Conservation (phyloP, 257 asterid species). For the Petrea volubilis region DNA sequence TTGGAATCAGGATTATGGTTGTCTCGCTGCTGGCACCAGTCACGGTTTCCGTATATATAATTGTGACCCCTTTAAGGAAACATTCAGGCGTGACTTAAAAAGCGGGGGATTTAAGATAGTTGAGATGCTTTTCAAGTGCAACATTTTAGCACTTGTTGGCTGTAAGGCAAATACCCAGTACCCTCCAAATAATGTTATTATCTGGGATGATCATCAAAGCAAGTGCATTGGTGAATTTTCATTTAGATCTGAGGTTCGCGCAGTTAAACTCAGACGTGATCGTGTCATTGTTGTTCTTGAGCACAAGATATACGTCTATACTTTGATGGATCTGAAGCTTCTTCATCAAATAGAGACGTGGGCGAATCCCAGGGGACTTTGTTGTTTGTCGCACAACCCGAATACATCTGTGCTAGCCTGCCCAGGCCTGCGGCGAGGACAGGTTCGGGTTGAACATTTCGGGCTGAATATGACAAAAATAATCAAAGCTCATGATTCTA, state of each 20-base stretch:
- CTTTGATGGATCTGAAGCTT: slow-evolving; percentile 87
- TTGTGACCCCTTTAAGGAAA: slow-evolving; percentile 85
- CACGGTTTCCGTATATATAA: slow-evolving; percentile 85
- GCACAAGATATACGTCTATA: slow-evolving; percentile 87
- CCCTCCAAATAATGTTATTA: slow-evolving; percentile 84
- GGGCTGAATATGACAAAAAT: slow-evolving; percentile 75
- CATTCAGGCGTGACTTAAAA: slow-evolving; percentile 84
- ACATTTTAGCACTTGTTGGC: slow-evolving; percentile 91
- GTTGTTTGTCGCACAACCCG: slow-evolving; percentile 80
- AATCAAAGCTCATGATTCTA: slow-evolving; percentile 86
- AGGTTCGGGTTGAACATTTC: slow-evolving; percentile 93
- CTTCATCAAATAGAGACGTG: slow-evolving; percentile 89
- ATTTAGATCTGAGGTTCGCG: slow-evolving; percentile 90
- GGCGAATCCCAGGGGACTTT: slow-evolving; percentile 84
- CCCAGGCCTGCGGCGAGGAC: slow-evolving; percentile 84
- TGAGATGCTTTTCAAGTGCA: slow-evolving; percentile 93
- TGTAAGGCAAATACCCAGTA: slow-evolving; percentile 66
- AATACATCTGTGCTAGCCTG: slow-evolving; percentile 84
- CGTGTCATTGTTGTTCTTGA: slow-evolving; percentile 82
- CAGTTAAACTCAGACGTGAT: slow-evolving; percentile 82
- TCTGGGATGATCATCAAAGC: slow-evolving; percentile 98
- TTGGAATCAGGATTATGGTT: slow-evolving; percentile 94
- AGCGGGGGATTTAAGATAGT: slow-evolving; percentile 88
- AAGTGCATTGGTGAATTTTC: slow-evolving; percentile 90
- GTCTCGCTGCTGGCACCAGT: slow-evolving; percentile 92